Base-by-base conservation (phyloP, 192 early-diverging fungal species). In the Allomyces javanicus region DNA sequence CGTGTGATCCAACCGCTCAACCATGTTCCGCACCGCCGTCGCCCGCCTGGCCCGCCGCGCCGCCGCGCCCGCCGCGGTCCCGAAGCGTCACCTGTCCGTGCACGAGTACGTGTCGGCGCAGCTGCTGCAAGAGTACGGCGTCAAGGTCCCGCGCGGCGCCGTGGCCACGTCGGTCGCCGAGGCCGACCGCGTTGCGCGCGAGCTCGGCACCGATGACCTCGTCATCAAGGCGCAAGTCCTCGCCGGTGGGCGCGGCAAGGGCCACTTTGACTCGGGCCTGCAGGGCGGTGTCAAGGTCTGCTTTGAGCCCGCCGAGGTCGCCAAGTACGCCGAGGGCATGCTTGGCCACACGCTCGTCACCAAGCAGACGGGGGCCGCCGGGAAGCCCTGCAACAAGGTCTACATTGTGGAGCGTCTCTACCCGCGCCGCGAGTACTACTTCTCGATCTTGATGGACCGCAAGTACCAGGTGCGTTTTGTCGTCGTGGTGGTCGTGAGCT, bases 171-270 rank as follows among this genome's bases (percentile, higher is more conserved):
- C 89, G n/a, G 75, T 91, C 9, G 71, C 83, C 67, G 87, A 99
- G 74, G 96, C 96, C 63, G 93, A 81, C 78, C 74, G 88, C 40
- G 80, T 92, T 33, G 92, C 94, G 45, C 75, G 85, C 68, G 80
- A 81, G 67, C 80, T 99, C 43, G 89, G 87, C 82, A 78, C 80
- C 26, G 78, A 84, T 64, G 86, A 88, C 65, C 78, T 85, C 71
- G 85, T 88, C 71, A 88, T 88, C 78, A 88, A 83, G 76, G 79
- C 83, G 44, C 91, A 98, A 79, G 96, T 99, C 44, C 79, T 99
- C 65, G 96, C 96, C 67, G 96, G 96, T 70, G 96, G 96, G 63
- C 93, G 96, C 79, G 96, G 96, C 63, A 99, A 99, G 80, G 96
- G 96, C 71, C 80, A 81, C 70, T 99, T 96, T 77, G 90, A 93